Evolutionary conservation across 352 stramenopile genomes (phyloP).

Genomic region (Globisporangium acanthophoron): DNA sequence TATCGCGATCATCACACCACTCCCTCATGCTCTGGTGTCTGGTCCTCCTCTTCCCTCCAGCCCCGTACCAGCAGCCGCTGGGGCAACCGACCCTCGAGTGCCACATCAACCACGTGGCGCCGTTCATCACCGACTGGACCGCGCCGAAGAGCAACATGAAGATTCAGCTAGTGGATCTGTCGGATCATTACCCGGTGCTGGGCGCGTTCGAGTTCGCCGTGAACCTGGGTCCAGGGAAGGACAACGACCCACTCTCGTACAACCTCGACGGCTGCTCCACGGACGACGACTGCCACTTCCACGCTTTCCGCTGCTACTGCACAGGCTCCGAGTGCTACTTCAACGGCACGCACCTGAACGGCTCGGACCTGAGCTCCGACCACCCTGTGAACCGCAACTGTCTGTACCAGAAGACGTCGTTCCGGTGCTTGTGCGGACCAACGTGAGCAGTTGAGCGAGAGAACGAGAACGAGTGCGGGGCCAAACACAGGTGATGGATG

Average conservation of each 20-base stretch:
- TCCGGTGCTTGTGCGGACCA: slow-evolving; percentile 60
- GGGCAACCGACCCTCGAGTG: slow-evolving; percentile 45
- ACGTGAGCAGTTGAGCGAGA: slow-evolving; percentile 20
- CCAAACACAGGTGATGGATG: not conserved
- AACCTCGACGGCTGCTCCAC: slow-evolving; percentile 76
- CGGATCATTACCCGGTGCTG: slow-evolving; percentile 75
- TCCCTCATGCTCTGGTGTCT: not conserved
- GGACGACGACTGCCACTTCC: slow-evolving; percentile 65
- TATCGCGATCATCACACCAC: not conserved
- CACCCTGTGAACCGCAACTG: slow-evolving; percentile 77
- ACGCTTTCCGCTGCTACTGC: slow-evolving; percentile 69
- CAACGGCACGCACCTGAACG: slow-evolving; percentile 46
- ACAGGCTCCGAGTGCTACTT: slow-evolving; percentile 58
- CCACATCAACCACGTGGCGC: slow-evolving; percentile 41
- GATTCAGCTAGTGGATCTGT: slow-evolving; percentile 63
- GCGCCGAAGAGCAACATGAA: slow-evolving; percentile 39
- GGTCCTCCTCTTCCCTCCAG: slow-evolving; percentile 11
- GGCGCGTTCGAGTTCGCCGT: slow-evolving; percentile 64
- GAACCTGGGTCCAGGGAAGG: slow-evolving; percentile 27
- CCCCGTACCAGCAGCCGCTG: slow-evolving; percentile 68
- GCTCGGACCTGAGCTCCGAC: slow-evolving; percentile 43
- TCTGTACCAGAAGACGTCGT: slow-evolving; percentile 58
- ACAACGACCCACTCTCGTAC: slow-evolving; percentile 48
- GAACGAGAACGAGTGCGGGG: not conserved
- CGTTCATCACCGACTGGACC: slow-evolving; percentile 66